phyloP scores from a whole-genome alignment of 257 asterid genomes.

The Nyctanthes arbortristis region DNA sequence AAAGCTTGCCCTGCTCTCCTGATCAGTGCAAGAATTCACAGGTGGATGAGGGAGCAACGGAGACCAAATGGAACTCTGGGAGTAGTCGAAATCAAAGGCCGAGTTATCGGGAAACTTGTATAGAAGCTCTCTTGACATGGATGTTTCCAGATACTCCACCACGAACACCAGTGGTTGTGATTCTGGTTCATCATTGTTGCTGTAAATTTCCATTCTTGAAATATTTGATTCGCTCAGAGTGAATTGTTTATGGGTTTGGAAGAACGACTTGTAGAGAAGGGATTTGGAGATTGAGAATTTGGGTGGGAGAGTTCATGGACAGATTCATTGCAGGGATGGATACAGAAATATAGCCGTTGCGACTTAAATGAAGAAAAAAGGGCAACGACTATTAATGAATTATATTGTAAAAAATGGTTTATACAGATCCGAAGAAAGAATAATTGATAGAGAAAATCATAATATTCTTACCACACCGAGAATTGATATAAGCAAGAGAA shows the following conservation, averaged over 20 bases:
- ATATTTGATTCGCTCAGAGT: constrained; percentile 13
- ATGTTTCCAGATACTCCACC: constrained; percentile 70
- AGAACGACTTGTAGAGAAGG: too few relatives aligned
- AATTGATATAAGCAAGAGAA: too few relatives aligned
- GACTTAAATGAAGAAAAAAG: too few relatives aligned
- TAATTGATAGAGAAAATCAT: too few relatives aligned
- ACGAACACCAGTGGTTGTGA: constrained; percentile 42
- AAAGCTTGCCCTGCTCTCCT: background rate
- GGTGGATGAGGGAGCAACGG: constrained; percentile 68
- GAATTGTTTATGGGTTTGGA: constrained; percentile 1
- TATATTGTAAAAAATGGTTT: too few relatives aligned
- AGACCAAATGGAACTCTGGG: constrained; percentile 97
- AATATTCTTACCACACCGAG: too few relatives aligned
- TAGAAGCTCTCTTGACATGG: constrained; percentile 78
- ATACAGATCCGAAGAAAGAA: too few relatives aligned
- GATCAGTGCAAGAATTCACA: background rate
- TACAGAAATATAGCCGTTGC: too few relatives aligned
- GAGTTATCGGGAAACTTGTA: constrained; percentile 83
- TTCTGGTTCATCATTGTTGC: constrained; percentile 23
- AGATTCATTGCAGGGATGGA: too few relatives aligned
- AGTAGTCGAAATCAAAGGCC: constrained; percentile 77
- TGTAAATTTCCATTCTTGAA: constrained; percentile 29
- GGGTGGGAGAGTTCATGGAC: too few relatives aligned
- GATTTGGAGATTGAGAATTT: too few relatives aligned
- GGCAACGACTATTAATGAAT: too few relatives aligned